phyloP scores from a whole-genome alignment of 768 basidiomycete genomes.

The Royoungia palumana region DNA sequence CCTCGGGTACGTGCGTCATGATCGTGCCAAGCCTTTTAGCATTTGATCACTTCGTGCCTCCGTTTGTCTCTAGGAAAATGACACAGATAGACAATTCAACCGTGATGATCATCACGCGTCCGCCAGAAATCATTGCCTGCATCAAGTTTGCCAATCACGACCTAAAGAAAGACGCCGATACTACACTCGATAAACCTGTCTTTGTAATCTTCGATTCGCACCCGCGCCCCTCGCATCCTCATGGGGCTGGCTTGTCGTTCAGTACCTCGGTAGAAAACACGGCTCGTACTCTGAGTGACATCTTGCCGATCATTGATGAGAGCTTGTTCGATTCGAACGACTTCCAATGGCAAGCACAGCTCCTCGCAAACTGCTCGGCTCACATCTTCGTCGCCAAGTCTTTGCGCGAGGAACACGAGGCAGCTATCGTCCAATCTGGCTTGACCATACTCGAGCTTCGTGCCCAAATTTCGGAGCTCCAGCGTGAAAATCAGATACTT shows the following conservation, averaged over 20 bases:
- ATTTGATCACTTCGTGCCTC: not conserved
- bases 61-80: slow-evolving; percentile 20
- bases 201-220: slow-evolving; percentile 70
- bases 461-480: slow-evolving; percentile 39
- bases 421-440: slow-evolving; percentile 48
- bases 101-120: slow-evolving; percentile 59
- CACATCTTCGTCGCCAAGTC: slow-evolving; percentile 47
- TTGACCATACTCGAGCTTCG: slow-evolving; percentile 43
- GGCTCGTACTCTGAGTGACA: slow-evolving; percentile 42
- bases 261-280: slow-evolving; percentile 43
- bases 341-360: slow-evolving; percentile 63
- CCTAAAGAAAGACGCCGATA: not conserved
- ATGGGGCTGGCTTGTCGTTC: slow-evolving; percentile 59
- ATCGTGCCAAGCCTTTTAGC: not conserved
- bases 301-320: slow-evolving; percentile 47
- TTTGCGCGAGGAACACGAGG: slow-evolving; percentile 21
- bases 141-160: slow-evolving; percentile 30
- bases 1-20: slow-evolving; percentile 21
- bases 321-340: slow-evolving; percentile 38
- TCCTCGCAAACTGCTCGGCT: slow-evolving; percentile 57
- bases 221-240: slow-evolving; percentile 53
- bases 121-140: slow-evolving; percentile 65
- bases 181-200: slow-evolving; percentile 24
- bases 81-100: slow-evolving; percentile 19
- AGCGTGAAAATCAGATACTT: slow-evolving; percentile 27